Evolutionary conservation across 768 basidiomycete species (phyloP), one percentile per base, ranked within the genome.

Genomic region (Hemileccinum impolitum): DNA sequence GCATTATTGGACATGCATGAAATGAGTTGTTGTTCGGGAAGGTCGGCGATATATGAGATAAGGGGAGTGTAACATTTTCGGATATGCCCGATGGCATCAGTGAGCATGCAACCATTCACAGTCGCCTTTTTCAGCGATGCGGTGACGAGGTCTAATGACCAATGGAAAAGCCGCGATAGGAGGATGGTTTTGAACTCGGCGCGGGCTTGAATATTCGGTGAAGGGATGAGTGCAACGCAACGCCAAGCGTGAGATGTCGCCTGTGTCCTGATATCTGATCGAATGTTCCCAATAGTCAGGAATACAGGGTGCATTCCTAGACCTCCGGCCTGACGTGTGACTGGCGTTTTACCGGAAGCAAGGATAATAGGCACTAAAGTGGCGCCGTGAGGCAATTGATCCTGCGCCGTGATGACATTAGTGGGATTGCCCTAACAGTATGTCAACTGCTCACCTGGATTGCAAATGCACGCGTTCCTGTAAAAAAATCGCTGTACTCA

Each of bases 401-500:
- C 26, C 9, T 4, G 26, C 9, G 5, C 26, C 9, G 9, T 28
- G 9, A 28, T 5, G 9, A 28, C 26, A 28, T 28, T 9, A 28
- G 26, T 28, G n/a, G n/a, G 9, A 28, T 28, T 4, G 9, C 4
- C 26, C 26, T 9, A 28, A 28, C 5, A 28, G 9, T 5, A 28
- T 5, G 4, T 9, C 4, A 28, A 70, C 6, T 18, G 7, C 39
- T 13, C 15, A 60, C 64, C 57, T 67, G 63, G 6, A 62, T 54
- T 12, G 49, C 34, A 58, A 52, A 59, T 10, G 60, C 63, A 23
- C 13, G 32, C 0, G 47, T 36, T 2, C 48, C 53, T 0, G 53
- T 59, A 18, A 69, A 60, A 39, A 57, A 67, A 15, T 70, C 60
- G 1, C 35, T 43, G 35, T 55, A 66, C 11, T 58, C 46, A 5